phyloP scores from a whole-genome alignment of 192 early-diverging fungal species.

The Coemansia sp. region DNA sequence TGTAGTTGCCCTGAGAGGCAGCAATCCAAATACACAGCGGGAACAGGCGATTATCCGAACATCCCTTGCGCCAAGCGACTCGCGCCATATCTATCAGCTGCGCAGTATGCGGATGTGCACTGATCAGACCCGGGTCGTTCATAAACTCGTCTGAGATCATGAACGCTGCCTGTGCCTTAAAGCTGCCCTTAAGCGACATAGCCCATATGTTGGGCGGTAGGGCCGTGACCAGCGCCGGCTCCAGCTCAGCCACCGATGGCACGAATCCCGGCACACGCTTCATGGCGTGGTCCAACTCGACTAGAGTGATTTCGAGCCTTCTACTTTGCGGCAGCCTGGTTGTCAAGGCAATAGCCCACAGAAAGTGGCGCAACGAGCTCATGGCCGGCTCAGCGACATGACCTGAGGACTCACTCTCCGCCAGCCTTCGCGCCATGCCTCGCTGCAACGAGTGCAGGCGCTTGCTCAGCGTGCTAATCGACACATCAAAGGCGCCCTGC shows the following conservation, averaged over 20 bases:
- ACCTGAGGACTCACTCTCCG: background rate
- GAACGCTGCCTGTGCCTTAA: conserved; percentile 38
- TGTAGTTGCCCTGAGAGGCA: conserved; percentile 15
- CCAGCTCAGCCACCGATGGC: conserved; percentile 26
- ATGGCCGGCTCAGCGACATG: conserved; percentile 2
- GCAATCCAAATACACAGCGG: conserved; percentile 33
- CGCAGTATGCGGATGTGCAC: background rate
- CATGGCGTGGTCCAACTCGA: conserved; percentile 18
- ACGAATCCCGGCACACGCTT: conserved; percentile 18
- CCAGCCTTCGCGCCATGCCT: background rate
- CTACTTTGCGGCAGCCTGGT: background rate
- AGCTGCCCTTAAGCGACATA: conserved; percentile 21
- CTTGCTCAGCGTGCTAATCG: conserved; percentile 9
- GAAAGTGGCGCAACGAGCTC: conserved; percentile 25
- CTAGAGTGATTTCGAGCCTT: background rate
- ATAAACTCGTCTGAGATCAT: conserved; percentile 35
- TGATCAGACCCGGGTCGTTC: background rate
- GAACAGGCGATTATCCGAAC: conserved; percentile 29
- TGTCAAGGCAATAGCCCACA: conserved; percentile 32
- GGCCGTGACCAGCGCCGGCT: conserved; percentile 28
- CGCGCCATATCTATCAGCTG: conserved; percentile 8
- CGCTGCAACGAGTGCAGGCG: conserved; percentile 25
- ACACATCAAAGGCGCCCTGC: background rate
- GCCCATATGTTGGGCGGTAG: conserved; percentile 29
- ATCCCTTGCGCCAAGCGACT: background rate